These are phyloP conservation scores for Suillus luteus DNA, from an alignment of 768 basidiomycete species.

Conservation along the genomic window DNA sequence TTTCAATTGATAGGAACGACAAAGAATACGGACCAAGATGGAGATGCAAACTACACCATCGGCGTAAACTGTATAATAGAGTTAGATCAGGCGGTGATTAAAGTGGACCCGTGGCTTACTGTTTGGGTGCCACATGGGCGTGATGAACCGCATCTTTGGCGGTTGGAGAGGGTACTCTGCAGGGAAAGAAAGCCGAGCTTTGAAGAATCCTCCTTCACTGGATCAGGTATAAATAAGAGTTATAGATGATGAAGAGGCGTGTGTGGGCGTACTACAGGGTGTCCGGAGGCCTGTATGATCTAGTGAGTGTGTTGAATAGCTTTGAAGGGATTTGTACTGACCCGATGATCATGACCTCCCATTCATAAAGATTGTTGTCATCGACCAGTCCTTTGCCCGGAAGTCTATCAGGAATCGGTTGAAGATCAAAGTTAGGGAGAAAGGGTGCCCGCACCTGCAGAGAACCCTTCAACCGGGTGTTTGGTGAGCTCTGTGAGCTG, in stretches of 20 bases:
- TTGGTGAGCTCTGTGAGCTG: conserved; percentile 88
- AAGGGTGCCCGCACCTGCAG: conserved; percentile 64
- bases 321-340: conserved; percentile 39
- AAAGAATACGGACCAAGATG: conserved; percentile 60
- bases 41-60: conserved; percentile 96
- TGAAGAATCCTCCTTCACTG: conserved; percentile 96
- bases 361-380: conserved; percentile 92
- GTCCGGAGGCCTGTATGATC: conserved; percentile 72
- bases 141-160: conserved; percentile 95
- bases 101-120: conserved; percentile 51
- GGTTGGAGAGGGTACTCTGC: conserved; percentile 87
- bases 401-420: conserved; percentile 37
- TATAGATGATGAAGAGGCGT: conserved; percentile 5
- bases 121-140: conserved; percentile 97
- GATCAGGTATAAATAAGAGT: conserved; percentile 10
- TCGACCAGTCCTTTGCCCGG: conserved; percentile 78
- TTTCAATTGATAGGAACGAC: not conserved
- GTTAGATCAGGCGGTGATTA: not conserved
- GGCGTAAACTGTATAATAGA: conserved; percentile 68
- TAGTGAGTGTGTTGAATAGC: conserved; percentile 20
- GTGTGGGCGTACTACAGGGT: conserved; percentile 77
- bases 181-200: conserved; percentile 88
- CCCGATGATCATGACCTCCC: conserved; percentile 97
- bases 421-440: conserved; percentile 31
- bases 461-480: conserved; percentile 94